These are phyloP conservation scores for Trematosphaeria pertusa DNA, from an alignment of 2,329 filamentous ascomycete genomes.

Conservation along the genomic window DNA sequence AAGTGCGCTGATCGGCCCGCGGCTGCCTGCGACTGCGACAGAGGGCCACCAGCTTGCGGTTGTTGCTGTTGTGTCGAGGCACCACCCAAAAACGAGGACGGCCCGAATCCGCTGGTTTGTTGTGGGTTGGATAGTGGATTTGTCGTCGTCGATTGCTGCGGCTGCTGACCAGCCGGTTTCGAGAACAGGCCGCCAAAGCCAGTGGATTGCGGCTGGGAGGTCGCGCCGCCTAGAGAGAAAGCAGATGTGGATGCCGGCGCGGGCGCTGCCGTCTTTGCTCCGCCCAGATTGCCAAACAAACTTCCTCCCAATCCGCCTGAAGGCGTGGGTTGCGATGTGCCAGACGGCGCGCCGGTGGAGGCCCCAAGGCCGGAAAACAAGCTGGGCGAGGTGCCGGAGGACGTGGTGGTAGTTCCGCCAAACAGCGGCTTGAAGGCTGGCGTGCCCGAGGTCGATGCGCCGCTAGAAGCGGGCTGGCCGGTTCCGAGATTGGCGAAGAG, in stretches of 20 bases:
- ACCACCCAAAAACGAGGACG: slow-evolving; percentile 34
- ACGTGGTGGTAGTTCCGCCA: slow-evolving; percentile 30
- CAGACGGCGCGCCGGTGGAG: slow-evolving; percentile 28
- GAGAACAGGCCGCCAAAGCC: slow-evolving; percentile 29
- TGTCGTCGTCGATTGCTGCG: slow-evolving; percentile 34
- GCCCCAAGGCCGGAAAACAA: slow-evolving; percentile 39
- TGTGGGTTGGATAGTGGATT: slow-evolving; percentile 29
- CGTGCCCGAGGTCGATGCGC: slow-evolving; percentile 20
- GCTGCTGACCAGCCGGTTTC: slow-evolving; percentile 24
- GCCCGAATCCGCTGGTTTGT: slow-evolving; percentile 38
- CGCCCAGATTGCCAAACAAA: slow-evolving; percentile 42
- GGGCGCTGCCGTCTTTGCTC: slow-evolving; percentile 45
- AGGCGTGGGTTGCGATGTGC: slow-evolving; percentile 35
- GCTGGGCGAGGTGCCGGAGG: slow-evolving; percentile 29
- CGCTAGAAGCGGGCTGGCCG: slow-evolving; percentile 37
- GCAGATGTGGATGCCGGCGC: slow-evolving; percentile 27
- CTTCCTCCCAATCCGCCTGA: slow-evolving; percentile 38
- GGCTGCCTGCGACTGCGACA: slow-evolving; percentile 41
- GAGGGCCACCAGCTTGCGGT: slow-evolving; percentile 39
- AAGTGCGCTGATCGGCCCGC: slow-evolving; percentile 65
- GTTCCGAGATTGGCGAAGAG: slow-evolving; percentile 42
- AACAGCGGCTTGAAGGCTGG: slow-evolving; percentile 33
- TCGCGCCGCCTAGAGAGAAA: slow-evolving; percentile 30
- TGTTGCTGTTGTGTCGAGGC: slow-evolving; percentile 36
- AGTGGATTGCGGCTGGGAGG: slow-evolving; percentile 28